Evolutionary conservation across 768 basidiomycete species (phyloP).

Genomic region (Tulasnella sp.): DNA sequence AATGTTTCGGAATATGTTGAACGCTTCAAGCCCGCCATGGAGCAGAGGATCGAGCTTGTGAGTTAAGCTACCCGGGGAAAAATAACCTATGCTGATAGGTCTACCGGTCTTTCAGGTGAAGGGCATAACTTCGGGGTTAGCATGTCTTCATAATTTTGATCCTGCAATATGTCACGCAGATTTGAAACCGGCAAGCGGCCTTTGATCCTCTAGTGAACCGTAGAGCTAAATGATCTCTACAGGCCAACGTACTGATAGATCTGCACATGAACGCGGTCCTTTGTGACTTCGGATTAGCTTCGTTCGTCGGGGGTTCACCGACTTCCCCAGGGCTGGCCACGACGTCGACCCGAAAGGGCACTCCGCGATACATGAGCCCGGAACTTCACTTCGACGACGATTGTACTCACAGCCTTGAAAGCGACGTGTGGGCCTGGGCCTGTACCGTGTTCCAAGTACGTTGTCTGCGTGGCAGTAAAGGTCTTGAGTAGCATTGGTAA

Average conservation of each 20-base stretch:
- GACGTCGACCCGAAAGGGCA: no score
- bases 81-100: background rate
- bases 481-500: no score
- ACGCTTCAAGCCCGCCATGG: background rate
- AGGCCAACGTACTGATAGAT: background rate
- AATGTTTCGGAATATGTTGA: background rate
- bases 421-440: constrained; percentile 14
- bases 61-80: background rate
- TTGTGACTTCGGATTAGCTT: background rate
- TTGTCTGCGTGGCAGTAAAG: background rate
- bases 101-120: background rate
- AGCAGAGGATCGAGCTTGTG: background rate
- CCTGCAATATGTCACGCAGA: background rate
- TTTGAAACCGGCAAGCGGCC: background rate
- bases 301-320: background rate
- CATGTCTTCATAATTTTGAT: background rate
- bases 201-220: background rate
- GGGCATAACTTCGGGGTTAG: background rate
- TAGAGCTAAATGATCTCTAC: background rate
- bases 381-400: background rate
- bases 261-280: background rate
- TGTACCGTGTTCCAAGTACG: background rate
- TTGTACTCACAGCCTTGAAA: background rate
- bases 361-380: background rate
- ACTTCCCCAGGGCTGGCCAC: no score